Evolutionary conservation across 805 yeast genomes (phyloP), one percentile per base, ranked within the genome.

Genomic region (Candida berthetii): DNA sequence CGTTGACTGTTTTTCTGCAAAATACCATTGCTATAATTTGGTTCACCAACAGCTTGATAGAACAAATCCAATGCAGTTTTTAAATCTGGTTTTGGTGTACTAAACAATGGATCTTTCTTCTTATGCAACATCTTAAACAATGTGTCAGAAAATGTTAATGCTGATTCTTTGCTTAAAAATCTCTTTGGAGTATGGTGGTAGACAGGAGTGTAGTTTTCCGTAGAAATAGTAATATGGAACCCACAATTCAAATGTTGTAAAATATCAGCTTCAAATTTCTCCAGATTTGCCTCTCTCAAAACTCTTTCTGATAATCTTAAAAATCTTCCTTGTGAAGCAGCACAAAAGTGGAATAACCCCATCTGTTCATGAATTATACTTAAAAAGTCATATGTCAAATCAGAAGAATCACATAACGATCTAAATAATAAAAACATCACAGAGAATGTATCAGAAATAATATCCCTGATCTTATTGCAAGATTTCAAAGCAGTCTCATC

Each of bases 191-290:
- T 68, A 3, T 64, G 69, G 53, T 91, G 98, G 46, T 87, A 84
- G 33, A 68, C 72, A 0, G 93, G 87, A 2, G 68, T 68, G 46
- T 78, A 79, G 15, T 69, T 68, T 13, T 82, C 87, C 10, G 77
- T 67, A 1, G 80, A 65, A 3, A 89, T 65, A 2, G 67, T 62
- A 39, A 86, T 70, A 36, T 88, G 95, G 52, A 82, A 88, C 9
- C 85, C 72, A 57, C 99, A 93, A 47, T 79, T 71, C 18, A 93
- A 61, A 28, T 87, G 71, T 53, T 91, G 98, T 8, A 87, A 71
- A 37, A 91, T 58, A 36, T 88, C 93, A 8, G 69, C 68, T 36
- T 84, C 90, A 2, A 84, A 71, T 4, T 70, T 71, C 2, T 50
- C 45, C 43, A 66, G 58, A 17, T 68, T 62, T 22, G 74, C 59